phyloP scores from a whole-genome alignment of 306 rosid genomes.

The Oemleria cerasiformis region DNA sequence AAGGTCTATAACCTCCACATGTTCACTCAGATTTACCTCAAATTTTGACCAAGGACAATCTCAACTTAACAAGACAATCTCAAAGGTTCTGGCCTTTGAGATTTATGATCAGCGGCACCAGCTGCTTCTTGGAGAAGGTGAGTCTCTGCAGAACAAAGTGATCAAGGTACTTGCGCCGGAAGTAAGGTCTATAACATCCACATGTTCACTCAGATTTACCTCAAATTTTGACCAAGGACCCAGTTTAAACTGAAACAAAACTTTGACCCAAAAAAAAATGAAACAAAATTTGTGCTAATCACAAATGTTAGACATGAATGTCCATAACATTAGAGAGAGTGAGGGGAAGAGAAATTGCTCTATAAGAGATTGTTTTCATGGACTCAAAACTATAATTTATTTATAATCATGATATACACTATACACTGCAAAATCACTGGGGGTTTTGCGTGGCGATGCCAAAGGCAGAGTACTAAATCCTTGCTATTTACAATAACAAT shows the following conservation, averaged over 20 bases:
- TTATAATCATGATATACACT: slow-evolving; percentile 15
- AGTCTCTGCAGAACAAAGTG: slow-evolving; percentile 42
- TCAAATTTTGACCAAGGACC: slow-evolving; percentile 59
- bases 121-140: slow-evolving; percentile 61
- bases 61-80: slow-evolving; percentile 37
- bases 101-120: slow-evolving; percentile 33
- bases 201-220: slow-evolving; percentile 42
- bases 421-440: slow-evolving; percentile 32
- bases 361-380: no score
- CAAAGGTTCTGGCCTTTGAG: slow-evolving; percentile 48
- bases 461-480: slow-evolving; percentile 25
- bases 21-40: slow-evolving; percentile 42
- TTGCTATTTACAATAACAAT: slow-evolving; percentile 39
- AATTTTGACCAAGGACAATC: slow-evolving; percentile 62
- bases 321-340: no score
- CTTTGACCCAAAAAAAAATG: no score
- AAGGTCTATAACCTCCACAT: slow-evolving; percentile 52
- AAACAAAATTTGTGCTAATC: no score
- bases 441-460: slow-evolving; percentile 3
- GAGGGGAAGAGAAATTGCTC: no score
- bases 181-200: slow-evolving; percentile 53
- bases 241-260: no score
- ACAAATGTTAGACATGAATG: no score
- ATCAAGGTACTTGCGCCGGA: slow-evolving; percentile 25
- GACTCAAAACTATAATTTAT: no score